Base-by-base conservation (phyloP, 2,329 filamentous ascomycete genomes). In the Ciborinia camelliae region DNA sequence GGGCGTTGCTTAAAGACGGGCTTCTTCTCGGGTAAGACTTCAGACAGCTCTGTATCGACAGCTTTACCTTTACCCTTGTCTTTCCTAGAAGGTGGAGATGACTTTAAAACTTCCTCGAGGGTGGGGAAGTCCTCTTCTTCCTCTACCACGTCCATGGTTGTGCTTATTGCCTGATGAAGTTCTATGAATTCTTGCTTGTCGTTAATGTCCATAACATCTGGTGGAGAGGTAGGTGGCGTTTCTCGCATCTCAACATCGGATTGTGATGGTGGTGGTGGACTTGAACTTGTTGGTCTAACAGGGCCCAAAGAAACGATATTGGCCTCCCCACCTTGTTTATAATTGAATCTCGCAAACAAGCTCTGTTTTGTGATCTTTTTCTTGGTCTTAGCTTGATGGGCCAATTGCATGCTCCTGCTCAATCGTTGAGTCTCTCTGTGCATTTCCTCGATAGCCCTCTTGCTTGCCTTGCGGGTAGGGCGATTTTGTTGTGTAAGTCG, bases 381-480 rank as follows among this genome's bases (percentile, higher is more conserved):
- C 77, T 90, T 93, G 1, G 92, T 96, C 78, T 89, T 91, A 30
- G 91, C 90, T 74, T 97, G 88, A 76, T 98, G 93, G 1, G 90
- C 86, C 57, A 99, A 83, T 76, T 98, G 94, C 85, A 97, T 90
- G 74, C 90, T 96, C 69, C 95, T 85, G 70, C 86, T 89, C 79
- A 99, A 86, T 37, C 95, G 87, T 79, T 99, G 95, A 1, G 94
- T 97, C 77, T 99, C 95, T 65, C 92, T 86, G 71, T 90, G 90
- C 89, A 99, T 97, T 71, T 98, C 94, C 74, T 97, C 91, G 50
- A 97, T 76, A 0, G 95, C 95, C 78, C 92, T 97, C 79, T 94
- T 98, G 79, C 93, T 94, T 0, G 95, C 93, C 75, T 95, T 96
- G 15, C 95, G 86, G 12, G 85, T 83, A 6, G 92, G 88, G 4